These are phyloP conservation scores for Candida buenavistaensis DNA, from an alignment of 1,139 yeast genomes.

Conservation along the genomic window DNA sequence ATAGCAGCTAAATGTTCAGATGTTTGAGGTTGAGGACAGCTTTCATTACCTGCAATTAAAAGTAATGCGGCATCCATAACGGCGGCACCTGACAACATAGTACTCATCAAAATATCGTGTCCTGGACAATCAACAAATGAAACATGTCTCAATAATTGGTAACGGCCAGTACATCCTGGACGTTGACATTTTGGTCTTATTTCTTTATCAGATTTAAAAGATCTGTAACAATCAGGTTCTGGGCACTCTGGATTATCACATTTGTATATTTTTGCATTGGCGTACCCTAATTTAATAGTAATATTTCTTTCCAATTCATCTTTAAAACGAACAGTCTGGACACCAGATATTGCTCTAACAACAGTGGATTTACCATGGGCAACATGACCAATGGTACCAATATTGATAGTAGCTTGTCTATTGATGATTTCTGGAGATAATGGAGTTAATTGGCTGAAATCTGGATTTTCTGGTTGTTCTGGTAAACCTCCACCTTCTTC, in stretches of 20 bases:
- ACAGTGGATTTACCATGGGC: slow-evolving; percentile 96
- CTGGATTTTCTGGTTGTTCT: slow-evolving; percentile 90
- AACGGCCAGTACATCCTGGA: slow-evolving; percentile 82
- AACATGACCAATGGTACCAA: slow-evolving; percentile 99
- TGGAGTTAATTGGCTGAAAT: slow-evolving; percentile 76
- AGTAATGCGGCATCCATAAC: slow-evolving; percentile 99
- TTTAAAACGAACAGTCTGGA: slow-evolving; percentile 97
- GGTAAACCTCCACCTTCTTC: slow-evolving; percentile 99
- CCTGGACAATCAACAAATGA: slow-evolving; percentile 99
- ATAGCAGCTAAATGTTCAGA: slow-evolving; percentile 99
- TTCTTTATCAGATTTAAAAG: slow-evolving; percentile 93
- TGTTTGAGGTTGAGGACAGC: slow-evolving; percentile 99
- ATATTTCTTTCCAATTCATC: slow-evolving; percentile 98
- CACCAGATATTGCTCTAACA: slow-evolving; percentile 98
- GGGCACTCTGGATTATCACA: slow-evolving; percentile 87
- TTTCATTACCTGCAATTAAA: slow-evolving; percentile 96
- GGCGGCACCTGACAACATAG: slow-evolving; percentile 99
- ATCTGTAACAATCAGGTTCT: slow-evolving; percentile 92
- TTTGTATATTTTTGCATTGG: slow-evolving; percentile 96
- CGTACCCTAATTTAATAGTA: slow-evolving; percentile 97
- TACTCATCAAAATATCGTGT: slow-evolving; percentile 99
- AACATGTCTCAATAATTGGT: slow-evolving; percentile 89
- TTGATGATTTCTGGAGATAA: slow-evolving; percentile 92
- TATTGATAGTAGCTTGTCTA: slow-evolving; percentile 98
- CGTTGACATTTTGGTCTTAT: slow-evolving; percentile 89